Evolutionary conservation across 805 yeast genomes (phyloP), one percentile per base, ranked within the genome.

Genomic region (Maudiozyma turicensis): DNA sequence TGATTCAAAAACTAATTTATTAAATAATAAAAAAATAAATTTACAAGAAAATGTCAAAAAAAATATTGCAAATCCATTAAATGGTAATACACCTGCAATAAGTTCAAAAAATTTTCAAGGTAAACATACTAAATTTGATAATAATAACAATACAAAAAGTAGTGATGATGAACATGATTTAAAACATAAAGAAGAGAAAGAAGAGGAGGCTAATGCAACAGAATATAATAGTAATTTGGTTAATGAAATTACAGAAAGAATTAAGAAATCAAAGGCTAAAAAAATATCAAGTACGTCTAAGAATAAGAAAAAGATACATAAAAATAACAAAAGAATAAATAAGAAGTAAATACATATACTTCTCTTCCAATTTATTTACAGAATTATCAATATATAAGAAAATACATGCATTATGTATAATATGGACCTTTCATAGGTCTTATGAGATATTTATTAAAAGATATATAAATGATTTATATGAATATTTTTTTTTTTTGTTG

Each of bases 91-190:
- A 9, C 80, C 84, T 3, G 80, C 84, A 0, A 80, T 80, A 33
- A 75, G 81, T 42, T 65, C 64, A 8, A 71, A 67, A 8, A 74
- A 77, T 52, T 80, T 80, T 52, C 67, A 75, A 54, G 80, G 81
- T 0, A 76, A 68, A 44, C 84, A 79, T 54, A 78, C 76, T 0
- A 76, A 69, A 52, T 80, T 79, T 54, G 61, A 58, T 2, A 68
- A 66, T 14, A 20, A 20, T 20, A 20, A 20, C 4, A 20, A 3
- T 20, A 50, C 55, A 3, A 48, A 48, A 33, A 60, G 58, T 3
- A 69, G 65, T 15, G 51, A 55, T 6, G 48, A 49, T 34, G 33
- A 11, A 29, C n/a, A 33, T 30, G 40, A 43, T 6, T 8, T 26
- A 5, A n/a, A 13, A 10, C 30, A 42, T 20, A n/a, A n/a, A 30